Evolutionary conservation across 2,329 filamentous ascomycete species (phyloP).

Genomic region (Pleurostoma richardsiae): DNA sequence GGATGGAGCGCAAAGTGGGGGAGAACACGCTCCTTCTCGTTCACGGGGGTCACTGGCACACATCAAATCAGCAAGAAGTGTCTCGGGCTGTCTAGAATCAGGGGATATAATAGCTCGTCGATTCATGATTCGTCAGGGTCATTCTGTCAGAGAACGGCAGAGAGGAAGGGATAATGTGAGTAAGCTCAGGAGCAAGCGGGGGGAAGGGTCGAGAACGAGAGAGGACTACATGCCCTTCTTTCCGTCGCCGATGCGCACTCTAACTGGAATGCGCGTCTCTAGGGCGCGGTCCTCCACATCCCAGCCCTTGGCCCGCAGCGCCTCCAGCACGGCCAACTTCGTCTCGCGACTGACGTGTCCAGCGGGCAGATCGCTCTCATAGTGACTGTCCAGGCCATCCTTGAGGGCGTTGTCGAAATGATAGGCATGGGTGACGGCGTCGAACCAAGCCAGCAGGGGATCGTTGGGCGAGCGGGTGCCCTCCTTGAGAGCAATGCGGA

Average conservation of each 20-base stretch:
- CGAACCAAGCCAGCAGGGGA: conserved; percentile 29
- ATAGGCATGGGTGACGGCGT: conserved; percentile 34
- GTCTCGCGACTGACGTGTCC: conserved; percentile 37
- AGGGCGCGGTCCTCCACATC: conserved; percentile 58
- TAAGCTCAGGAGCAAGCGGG: background rate
- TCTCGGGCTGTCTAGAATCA: background rate
- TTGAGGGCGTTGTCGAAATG: conserved; percentile 28
- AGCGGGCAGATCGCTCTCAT: conserved; percentile 28
- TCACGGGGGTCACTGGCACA: conserved; percentile 3
- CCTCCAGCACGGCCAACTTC: conserved; percentile 24
- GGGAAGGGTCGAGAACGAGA: background rate
- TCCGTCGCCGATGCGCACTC: conserved; percentile 27
- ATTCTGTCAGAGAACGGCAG: background rate
- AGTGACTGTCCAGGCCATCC: conserved; percentile 27
- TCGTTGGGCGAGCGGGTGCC: conserved; percentile 27
- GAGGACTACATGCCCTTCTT: conserved; percentile 17
- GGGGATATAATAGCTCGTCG: background rate
- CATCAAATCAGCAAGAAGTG: conserved; percentile 1
- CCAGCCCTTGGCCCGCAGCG: conserved; percentile 53
- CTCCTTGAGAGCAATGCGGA: conserved; percentile 57
- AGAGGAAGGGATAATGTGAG: background rate
- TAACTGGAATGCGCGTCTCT: conserved; percentile 55
- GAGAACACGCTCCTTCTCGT: conserved; percentile 13
- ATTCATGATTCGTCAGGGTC: background rate
- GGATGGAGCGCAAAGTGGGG: conserved; percentile 1